Evolutionary conservation across 1,284 basidiomycete species (phyloP), one percentile per base, ranked within the genome.

Genomic region (Sporisorium reilianum): DNA sequence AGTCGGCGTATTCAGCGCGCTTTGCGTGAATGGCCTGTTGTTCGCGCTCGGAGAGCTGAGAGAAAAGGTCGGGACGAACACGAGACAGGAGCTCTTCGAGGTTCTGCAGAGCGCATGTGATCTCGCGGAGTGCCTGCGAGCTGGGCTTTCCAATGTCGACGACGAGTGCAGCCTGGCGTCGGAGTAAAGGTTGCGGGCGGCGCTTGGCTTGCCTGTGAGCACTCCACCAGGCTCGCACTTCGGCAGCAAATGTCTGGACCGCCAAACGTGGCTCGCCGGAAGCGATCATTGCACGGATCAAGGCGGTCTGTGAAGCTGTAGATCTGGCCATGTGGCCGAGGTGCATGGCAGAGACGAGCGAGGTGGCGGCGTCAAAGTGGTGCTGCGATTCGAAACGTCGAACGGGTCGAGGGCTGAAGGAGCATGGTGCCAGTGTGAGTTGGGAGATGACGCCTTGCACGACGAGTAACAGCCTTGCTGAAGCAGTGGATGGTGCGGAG

Each of bases 221-320:
- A 18, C n/a, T 30, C 71, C 72, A 75, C 72, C 72, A 75, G 1
- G 66, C 57, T 10, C 56, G 56, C 1, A 70, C 55, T 45, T 75
- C 72, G 34, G 50, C 51, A 20, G 55, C 63, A 28, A 30, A 75
- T 1, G 59, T 55, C 26, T 55, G 53, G 4, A 65, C 60, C 9
- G 72, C 72, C 16, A 70, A 22, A 3, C 18, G 38, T 6, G 46
- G 42, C 16, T 58, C 53, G 12, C 54, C 55, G 1, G 63, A 65
- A 20, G 58, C 55, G 10, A 75, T 54, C 53, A 70, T 54, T 20
- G 66, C 66, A 2, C 63, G 63, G 7, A 75, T 52, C 10, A 75
- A 12, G 0, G 72, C 63, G 8, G 59, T 57, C 36, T 75, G 72
- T 11, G 54, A 55, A 12, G 56, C 26, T 7, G 64, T 56, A 5